Evolutionary conservation across 2,329 filamentous ascomycete species (phyloP).

Genomic region (Phialophora verrucosa): DNA sequence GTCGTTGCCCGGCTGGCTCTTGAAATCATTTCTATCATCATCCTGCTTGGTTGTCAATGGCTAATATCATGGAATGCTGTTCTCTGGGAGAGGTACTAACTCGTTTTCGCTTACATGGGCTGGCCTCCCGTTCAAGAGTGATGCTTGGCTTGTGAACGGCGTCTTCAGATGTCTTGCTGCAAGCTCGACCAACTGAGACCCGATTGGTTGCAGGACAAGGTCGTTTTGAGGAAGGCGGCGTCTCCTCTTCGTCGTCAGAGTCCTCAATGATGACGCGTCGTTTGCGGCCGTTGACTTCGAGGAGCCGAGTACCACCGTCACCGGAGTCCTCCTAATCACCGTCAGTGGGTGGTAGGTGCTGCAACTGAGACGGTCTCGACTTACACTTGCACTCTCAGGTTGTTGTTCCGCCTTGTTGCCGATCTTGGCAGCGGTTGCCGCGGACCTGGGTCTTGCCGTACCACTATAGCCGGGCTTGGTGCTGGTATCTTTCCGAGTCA

Average conservation of each 20-base stretch:
- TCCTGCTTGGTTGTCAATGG: slow-evolving; percentile 12
- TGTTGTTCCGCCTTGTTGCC: neutral
- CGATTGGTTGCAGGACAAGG: neutral
- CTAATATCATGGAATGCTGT: neutral
- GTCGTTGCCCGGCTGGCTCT: neutral
- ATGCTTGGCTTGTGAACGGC: neutral
- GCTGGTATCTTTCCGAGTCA: neutral
- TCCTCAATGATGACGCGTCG: slow-evolving; percentile 3
- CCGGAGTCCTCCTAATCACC: neutral
- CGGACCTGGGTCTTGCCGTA: neutral
- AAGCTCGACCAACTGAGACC: neutral
- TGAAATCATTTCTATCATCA: neutral
- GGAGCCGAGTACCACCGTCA: neutral
- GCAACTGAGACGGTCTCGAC: neutral
- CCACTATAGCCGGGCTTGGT: neutral
- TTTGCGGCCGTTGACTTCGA: neutral
- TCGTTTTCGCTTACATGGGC: slow-evolving; percentile 14
- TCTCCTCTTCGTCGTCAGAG: slow-evolving; percentile 9
- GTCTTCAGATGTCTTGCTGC: slow-evolving; percentile 8
- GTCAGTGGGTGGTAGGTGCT: neutral
- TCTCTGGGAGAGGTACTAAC: neutral
- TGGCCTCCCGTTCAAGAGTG: neutral
- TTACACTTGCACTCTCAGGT: neutral
- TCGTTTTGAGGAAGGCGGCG: neutral
- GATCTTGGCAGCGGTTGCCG: neutral